A percentile compares a stretch with the other conserved stretches of the same genome.
Conservation (phyloP, 1,284 basidiomycete genomes). For the Fistulinella cinereoalba region DNA sequence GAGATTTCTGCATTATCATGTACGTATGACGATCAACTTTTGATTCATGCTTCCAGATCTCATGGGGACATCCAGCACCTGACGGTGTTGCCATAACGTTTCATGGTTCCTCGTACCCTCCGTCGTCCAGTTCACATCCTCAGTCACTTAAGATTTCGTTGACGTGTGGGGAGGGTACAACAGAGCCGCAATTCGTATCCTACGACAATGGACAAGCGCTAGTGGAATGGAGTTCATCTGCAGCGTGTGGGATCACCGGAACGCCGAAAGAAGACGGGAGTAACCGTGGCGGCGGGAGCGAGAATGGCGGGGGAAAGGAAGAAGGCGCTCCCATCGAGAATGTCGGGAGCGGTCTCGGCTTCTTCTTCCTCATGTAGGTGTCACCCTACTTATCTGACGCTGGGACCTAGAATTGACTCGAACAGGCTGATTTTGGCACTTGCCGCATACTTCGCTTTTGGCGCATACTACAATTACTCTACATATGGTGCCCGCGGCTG, state of each 20-base stretch:
- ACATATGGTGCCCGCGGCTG: slow-evolving; percentile 76
- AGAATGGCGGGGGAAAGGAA: slow-evolving; percentile 33
- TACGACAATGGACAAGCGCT: slow-evolving; percentile 57
- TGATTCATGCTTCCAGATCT: not conserved
- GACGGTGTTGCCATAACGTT: slow-evolving; percentile 57
- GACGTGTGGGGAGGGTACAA: slow-evolving; percentile 47
- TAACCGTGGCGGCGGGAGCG: slow-evolving; percentile 36
- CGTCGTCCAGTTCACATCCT: slow-evolving; percentile 37
- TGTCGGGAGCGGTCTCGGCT: slow-evolving; percentile 74
- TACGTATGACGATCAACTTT: slow-evolving; percentile 35
- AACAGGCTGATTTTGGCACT: slow-evolving; percentile 64
- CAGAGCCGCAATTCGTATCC: slow-evolving; percentile 51
- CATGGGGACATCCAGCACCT: slow-evolving; percentile 18
- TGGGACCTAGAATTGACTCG: slow-evolving; percentile 1
- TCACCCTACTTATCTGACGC: not conserved
- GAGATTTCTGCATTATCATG: slow-evolving; percentile 43
- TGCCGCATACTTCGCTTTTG: slow-evolving; percentile 65
- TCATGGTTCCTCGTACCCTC: slow-evolving; percentile 62
- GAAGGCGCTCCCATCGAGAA: slow-evolving; percentile 32
- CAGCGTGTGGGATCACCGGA: slow-evolving; percentile 46
- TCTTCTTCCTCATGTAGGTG: slow-evolving; percentile 80
- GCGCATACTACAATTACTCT: slow-evolving; percentile 81
- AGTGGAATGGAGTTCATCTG: slow-evolving; percentile 58
- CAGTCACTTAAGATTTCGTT: slow-evolving; percentile 64
- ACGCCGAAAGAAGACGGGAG: slow-evolving; percentile 34